Percentiles rank a stretch among this genome's conserved stretches.
Evolutionary conservation across 345 rosid genomes (phyloP).

Genomic region (Brassica rapa): DNA sequence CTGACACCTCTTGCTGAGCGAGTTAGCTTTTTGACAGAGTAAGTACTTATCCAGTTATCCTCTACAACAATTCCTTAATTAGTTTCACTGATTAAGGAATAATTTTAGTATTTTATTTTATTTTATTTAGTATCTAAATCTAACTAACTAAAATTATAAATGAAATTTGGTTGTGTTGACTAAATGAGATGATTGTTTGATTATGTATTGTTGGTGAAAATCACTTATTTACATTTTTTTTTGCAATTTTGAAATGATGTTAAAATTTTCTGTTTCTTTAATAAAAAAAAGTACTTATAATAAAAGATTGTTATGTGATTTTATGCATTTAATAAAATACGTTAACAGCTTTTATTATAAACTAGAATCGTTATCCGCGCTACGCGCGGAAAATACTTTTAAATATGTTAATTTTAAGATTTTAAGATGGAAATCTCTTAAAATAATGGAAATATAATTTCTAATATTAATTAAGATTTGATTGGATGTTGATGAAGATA

Average conservation of each 20-base stretch:
- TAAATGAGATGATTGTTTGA: background rate
- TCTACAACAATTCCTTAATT: background rate
- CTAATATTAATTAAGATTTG: too few species aligned
- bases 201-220: background rate
- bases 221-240: background rate
- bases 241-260: background rate
- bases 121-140: background rate
- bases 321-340: too few species aligned
- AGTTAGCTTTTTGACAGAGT: conserved; percentile 94
- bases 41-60: conserved; percentile 38
- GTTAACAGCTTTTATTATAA: too few species aligned
- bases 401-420: too few species aligned
- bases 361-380: too few species aligned
- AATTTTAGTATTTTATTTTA: background rate
- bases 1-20: conserved; percentile 87
- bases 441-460: too few species aligned
- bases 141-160: background rate
- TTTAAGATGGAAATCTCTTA: too few species aligned
- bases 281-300: background rate
- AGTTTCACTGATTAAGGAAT: background rate
- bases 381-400: too few species aligned
- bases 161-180: background rate
- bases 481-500: too few species aligned
- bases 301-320: background rate
- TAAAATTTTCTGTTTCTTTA: background rate